Conservation (phyloP, 2,329 filamentous ascomycete species). For the Hypoxylon rubiginosum region DNA sequence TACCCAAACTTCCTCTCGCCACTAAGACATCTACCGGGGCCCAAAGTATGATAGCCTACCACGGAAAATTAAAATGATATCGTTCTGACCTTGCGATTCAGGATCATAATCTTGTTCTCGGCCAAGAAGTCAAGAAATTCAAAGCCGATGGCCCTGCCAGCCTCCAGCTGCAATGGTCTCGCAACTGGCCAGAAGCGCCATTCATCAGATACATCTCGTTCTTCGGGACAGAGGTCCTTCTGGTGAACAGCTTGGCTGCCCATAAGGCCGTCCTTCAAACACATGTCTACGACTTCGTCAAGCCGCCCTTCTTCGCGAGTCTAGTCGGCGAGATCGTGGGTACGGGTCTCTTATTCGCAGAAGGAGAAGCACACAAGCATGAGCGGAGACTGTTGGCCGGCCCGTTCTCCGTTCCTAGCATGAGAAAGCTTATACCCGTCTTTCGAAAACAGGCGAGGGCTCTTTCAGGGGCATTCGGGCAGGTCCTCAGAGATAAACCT, state of each 20-base stretch:
- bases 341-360: constrained; percentile 54
- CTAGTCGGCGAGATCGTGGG: constrained; percentile 55
- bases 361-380: constrained; percentile 53
- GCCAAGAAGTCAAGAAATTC: constrained; percentile 56
- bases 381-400: constrained; percentile 54
- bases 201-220: constrained; percentile 57
- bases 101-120: constrained; percentile 57
- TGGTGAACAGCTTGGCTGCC: constrained; percentile 55
- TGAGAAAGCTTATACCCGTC: constrained; percentile 55
- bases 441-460: constrained; percentile 53
- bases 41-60: constrained; percentile 52
- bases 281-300: constrained; percentile 56
- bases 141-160: constrained; percentile 47
- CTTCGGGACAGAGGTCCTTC: constrained; percentile 54
- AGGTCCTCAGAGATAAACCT: constrained; percentile 41
- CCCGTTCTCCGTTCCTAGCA: constrained; percentile 54
- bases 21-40: constrained; percentile 60
- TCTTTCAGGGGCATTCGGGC: constrained; percentile 50
- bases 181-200: constrained; percentile 51
- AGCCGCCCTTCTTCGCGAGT: constrained; percentile 52
- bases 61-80: background rate
- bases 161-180: constrained; percentile 52
- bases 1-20: constrained; percentile 61
- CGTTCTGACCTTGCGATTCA: constrained; percentile 35
- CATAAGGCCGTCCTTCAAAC: constrained; percentile 57